These are phyloP conservation scores for Quercus robur DNA, from an alignment of 306 rosid genomes.

Conservation along the genomic window DNA sequence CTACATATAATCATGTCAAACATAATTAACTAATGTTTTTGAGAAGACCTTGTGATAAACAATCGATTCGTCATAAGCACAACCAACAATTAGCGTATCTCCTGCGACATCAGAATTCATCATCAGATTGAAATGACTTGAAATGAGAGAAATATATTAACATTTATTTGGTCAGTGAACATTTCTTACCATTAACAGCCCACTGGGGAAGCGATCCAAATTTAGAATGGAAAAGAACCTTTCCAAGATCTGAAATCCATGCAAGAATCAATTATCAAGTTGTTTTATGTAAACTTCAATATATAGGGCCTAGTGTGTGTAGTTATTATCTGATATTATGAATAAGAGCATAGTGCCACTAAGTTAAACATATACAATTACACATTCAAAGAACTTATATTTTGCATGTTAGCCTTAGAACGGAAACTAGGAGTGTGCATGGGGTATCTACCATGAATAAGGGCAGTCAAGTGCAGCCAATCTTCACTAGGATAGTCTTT, in stretches of 20 bases:
- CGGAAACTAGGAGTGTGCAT: background rate
- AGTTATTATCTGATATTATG: no score
- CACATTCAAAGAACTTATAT: background rate
- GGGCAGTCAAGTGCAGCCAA: constrained; percentile 41
- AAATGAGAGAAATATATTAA: background rate
- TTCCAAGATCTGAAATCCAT: constrained; percentile 43
- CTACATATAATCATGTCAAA: background rate
- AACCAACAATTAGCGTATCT: constrained; percentile 43
- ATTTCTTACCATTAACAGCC: constrained; percentile 48
- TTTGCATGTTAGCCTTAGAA: background rate
- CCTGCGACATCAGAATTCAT: constrained; percentile 11
- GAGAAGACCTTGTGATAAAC: constrained; percentile 34
- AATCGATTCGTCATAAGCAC: constrained; percentile 38
- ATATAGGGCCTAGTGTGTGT: no score
- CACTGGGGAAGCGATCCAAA: constrained; percentile 50
- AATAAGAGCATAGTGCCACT: no score
- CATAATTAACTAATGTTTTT: background rate
- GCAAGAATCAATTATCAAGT: background rate
- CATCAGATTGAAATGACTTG: background rate
- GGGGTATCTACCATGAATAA: constrained; percentile 37
- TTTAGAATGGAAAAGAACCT: constrained; percentile 31
- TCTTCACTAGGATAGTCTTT: constrained; percentile 22
- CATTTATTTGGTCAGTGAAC: background rate
- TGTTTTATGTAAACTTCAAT: no score
- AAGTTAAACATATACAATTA: background rate